Conservation (phyloP, 768 basidiomycete genomes). For the Termitomyces sp. region DNA sequence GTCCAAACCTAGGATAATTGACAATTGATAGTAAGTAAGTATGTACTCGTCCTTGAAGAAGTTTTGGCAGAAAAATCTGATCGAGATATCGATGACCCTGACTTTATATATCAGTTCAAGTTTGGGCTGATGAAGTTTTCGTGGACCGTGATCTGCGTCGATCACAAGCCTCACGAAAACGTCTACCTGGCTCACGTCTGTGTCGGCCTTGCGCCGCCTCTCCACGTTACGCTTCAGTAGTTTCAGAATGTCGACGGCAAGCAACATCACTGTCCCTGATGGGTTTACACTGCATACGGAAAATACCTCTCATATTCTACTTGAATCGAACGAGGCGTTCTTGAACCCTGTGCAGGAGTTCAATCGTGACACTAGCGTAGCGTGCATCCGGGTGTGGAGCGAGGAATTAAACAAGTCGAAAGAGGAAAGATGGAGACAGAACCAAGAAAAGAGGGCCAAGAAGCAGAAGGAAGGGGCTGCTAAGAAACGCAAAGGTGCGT, state of each 20-base stretch:
- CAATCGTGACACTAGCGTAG: conserved; percentile 91
- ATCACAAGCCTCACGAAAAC: conserved; percentile 10
- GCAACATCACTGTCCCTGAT: conserved; percentile 49
- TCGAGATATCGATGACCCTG: neutral
- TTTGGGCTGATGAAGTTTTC: conserved; percentile 30
- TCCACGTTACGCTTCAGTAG: neutral
- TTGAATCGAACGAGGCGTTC: conserved; percentile 83
- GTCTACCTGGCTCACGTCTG: conserved; percentile 10
- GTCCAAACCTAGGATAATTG: too few relatives aligned
- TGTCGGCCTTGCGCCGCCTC: conserved; percentile 23
- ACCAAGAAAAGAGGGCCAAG: conserved; percentile 45
- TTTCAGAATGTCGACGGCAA: conserved; percentile 21
- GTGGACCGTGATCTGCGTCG: conserved; percentile 1
- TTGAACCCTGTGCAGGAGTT: conserved; percentile 98
- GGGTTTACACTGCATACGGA: conserved; percentile 80
- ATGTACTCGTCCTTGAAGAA: too few relatives aligned
- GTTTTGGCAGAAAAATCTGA: neutral
- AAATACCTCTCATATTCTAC: conserved; percentile 76
- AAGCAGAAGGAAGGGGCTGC: conserved; percentile 31
- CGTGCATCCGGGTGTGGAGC: conserved; percentile 88
- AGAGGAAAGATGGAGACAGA: conserved; percentile 53
- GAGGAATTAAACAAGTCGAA: conserved; percentile 64
- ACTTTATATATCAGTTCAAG: too few relatives aligned
- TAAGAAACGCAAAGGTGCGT: conserved; percentile 46
- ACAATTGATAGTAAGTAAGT: too few relatives aligned